Evolutionary conservation across 805 yeast genomes (phyloP).

Genomic region (Cyberlindnera nakhonratchasimensis): DNA sequence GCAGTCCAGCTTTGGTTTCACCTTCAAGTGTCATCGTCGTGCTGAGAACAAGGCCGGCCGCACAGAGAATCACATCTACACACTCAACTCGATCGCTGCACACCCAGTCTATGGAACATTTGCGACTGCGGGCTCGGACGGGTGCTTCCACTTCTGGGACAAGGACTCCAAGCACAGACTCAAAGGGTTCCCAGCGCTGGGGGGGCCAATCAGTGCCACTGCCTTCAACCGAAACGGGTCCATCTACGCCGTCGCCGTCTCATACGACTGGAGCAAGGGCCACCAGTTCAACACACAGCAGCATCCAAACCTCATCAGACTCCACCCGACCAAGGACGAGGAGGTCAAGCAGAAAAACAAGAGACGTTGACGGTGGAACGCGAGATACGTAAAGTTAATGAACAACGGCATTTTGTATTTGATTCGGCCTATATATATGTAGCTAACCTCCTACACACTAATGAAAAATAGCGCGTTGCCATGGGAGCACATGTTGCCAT

Average conservation of each 20-base stretch:
- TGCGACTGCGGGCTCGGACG: constrained; percentile 93
- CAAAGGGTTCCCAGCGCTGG: constrained; percentile 68
- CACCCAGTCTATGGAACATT: constrained; percentile 92
- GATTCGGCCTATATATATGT: no score
- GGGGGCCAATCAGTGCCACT: constrained; percentile 67
- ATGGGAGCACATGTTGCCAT: background rate
- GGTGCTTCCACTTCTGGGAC: constrained; percentile 94
- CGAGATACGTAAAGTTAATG: constrained; percentile 4
- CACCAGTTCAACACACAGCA: constrained; percentile 71
- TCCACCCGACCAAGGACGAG: constrained; percentile 82
- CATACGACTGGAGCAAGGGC: constrained; percentile 97
- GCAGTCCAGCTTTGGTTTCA: constrained; percentile 69
- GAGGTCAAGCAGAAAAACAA: constrained; percentile 63
- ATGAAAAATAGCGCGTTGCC: background rate
- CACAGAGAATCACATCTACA: constrained; percentile 65
- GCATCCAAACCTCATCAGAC: constrained; percentile 68
- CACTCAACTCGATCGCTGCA: constrained; percentile 77
- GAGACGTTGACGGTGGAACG: constrained; percentile 22
- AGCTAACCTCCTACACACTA: no score
- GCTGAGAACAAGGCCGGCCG: constrained; percentile 46
- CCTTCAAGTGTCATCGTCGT: constrained; percentile 93
- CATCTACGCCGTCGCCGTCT: constrained; percentile 84
- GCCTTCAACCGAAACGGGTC: constrained; percentile 81
- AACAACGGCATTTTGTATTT: no score
- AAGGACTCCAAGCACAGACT: constrained; percentile 86